These are phyloP conservation scores for Schizonepeta tenuifolia DNA, from an alignment of 257 asterid species.

Conservation along the genomic window DNA sequence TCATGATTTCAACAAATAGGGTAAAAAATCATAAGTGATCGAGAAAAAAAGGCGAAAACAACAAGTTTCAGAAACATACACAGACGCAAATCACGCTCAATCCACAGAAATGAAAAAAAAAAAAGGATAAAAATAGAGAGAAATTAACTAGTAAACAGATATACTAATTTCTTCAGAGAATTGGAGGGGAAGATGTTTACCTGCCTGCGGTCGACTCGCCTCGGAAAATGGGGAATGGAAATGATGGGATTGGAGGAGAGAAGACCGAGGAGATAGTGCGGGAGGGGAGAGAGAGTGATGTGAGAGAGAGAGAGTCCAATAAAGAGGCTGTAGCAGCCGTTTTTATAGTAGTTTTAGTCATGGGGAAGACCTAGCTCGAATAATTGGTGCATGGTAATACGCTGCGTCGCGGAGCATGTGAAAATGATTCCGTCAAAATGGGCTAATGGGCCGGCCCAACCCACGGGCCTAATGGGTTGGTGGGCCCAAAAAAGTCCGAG, in stretches of 20 bases:
- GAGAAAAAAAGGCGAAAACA: conserved; percentile 17
- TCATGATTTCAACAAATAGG: background rate
- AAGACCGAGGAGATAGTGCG: conserved; percentile 35
- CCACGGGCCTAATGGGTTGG: background rate
- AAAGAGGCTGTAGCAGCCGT: background rate
- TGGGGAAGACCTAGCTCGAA: conserved; percentile 29
- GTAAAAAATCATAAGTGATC: background rate
- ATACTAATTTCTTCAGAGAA: background rate
- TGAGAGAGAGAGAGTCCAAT: background rate
- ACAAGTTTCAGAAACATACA: conserved; percentile 9
- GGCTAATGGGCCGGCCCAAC: background rate
- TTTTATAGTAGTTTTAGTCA: conserved; percentile 8
- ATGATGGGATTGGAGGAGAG: conserved; percentile 35
- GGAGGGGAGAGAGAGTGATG: background rate
- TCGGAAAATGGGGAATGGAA: conserved; percentile 19
- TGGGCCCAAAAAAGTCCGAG: background rate
- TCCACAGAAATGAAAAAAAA: conserved; percentile 28
- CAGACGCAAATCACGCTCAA: conserved; percentile 36
- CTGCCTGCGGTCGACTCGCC: conserved; percentile 54
- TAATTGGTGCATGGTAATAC: background rate
- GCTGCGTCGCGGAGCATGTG: conserved; percentile 22
- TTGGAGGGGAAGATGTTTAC: conserved; percentile 25
- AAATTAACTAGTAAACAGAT: background rate
- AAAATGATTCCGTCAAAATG: background rate
- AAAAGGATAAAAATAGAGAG: background rate